Percentiles rank a stretch among this genome's conserved stretches.
Conservation (phyloP, 306 rosid genomes). For the Potentilla sterilis region DNA sequence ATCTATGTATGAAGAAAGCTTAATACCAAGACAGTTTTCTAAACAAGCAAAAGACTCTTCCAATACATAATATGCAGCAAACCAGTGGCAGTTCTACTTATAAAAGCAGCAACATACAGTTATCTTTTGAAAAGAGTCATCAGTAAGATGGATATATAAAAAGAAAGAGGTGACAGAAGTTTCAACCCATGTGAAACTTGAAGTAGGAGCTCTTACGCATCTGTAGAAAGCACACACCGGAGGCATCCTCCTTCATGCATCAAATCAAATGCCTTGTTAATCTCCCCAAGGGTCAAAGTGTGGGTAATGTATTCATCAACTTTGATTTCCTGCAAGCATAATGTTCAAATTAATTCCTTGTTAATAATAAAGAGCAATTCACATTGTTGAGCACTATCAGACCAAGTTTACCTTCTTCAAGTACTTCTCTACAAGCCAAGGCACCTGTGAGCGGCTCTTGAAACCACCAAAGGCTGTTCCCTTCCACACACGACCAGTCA, state of each 20-base stretch:
- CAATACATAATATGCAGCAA: neutral
- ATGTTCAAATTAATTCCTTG: neutral
- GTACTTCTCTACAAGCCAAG: constrained; percentile 96
- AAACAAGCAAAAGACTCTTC: neutral
- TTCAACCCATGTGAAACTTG: constrained; percentile 19
- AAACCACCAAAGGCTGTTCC: constrained; percentile 99
- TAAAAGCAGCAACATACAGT: neutral
- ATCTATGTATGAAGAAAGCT: no score
- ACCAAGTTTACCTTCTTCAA: constrained; percentile 63
- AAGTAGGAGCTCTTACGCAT: constrained; percentile 28
- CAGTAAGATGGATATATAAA: neutral
- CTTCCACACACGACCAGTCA: constrained; percentile 97
- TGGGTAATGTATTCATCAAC: constrained; percentile 95
- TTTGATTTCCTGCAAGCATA: constrained; percentile 76
- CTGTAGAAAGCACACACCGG: constrained; percentile 74
- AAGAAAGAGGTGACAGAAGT: constrained; percentile 6
- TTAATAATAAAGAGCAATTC: neutral
- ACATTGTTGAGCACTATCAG: neutral
- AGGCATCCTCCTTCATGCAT: constrained; percentile 92
- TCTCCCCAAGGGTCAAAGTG: constrained; percentile 65
- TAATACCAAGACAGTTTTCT: no score
- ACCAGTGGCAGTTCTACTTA: neutral
- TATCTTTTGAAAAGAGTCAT: neutral
- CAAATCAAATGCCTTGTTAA: constrained; percentile 87
- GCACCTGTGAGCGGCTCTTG: constrained; percentile 95